Base-by-base conservation (phyloP, 768 basidiomycete species). In the Stropharia rugosoannulata region DNA sequence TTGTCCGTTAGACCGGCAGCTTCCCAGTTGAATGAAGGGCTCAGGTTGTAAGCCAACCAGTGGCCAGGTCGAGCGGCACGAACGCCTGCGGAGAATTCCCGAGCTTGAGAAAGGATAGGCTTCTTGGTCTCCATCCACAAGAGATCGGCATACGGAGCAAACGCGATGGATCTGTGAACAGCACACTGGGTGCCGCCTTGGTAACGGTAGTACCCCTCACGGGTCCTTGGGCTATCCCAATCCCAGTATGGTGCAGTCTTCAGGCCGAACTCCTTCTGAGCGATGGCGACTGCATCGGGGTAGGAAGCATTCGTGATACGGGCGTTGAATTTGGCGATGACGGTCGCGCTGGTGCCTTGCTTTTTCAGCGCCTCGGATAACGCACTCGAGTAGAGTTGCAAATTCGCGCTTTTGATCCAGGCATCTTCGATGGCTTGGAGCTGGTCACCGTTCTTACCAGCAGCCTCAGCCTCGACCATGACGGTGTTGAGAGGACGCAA, bases 121-220 rank as follows among this genome's bases (percentile, higher is more conserved):
- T 83, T 89, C 78, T 94, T 93, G 44, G 97, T 99, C 79, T 95
- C 93, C 94, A 95, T 95, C 93, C 93, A 95, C 62, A 95, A 66
- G 52, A 92, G 73, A 70, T 95, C 94, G 49, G 93, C 90, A 71
- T 95, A 95, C 3, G 95, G 96, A 27, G 94, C 94, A 65, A 93
- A 98, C 25, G 93, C 94, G 56, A 95, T 78, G 15, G 90, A 90
- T 56, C 96, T 92, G 73, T 91, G 88, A 65, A 98, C 82, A 9
- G 95, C 95, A 67, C 94, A 95, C 67, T 92, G 86, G 4, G 95
- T 98, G 7, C 96, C 96, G 57, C 96, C 95, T 72, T 95, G 92
- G 79, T 96, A 98, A 60, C 96, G 86, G 80, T 95, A 98, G 78
- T 84, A 98, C 40, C 96, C 96, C 71, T 98, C 96, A 56, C 95